Conservation (phyloP, 1,284 basidiomycete species). For the Tilletiopsis washingtonensis region DNA sequence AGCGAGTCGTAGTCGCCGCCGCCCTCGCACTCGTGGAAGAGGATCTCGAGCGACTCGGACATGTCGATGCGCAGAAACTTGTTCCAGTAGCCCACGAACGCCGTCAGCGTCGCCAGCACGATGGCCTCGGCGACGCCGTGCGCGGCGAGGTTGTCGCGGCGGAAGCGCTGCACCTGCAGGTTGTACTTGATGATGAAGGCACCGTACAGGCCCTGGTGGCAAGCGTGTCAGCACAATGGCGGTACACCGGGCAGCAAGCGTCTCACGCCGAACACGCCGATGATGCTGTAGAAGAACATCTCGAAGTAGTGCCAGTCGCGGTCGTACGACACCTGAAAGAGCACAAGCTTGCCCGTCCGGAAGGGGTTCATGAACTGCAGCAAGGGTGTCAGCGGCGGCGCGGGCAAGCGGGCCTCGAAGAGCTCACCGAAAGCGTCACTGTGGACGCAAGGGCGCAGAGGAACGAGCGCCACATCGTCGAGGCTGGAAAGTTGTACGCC, state of each 20-base stretch:
- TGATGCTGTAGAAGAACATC: conserved; percentile 84
- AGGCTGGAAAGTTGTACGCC: conserved; percentile 91
- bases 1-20: conserved; percentile 84
- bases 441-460: conserved; percentile 95
- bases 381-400: no score
- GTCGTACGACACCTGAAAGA: conserved; percentile 96
- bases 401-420: no score
- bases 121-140: conserved; percentile 86
- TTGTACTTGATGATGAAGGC: conserved; percentile 97
- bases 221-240: not conserved
- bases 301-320: conserved; percentile 99
- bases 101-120: conserved; percentile 74
- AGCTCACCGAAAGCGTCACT: conserved; percentile 88
- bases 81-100: conserved; percentile 87
- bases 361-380: conserved; percentile 99
- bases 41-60: conserved; percentile 92
- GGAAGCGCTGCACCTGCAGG: conserved; percentile 85
- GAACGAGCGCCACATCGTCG: conserved; percentile 97
- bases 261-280: conserved; percentile 75
- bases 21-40: conserved; percentile 93
- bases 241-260: not conserved
- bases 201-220: conserved; percentile 73
- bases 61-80: conserved; percentile 93
- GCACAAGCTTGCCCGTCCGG: conserved; percentile 90
- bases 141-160: conserved; percentile 73